Evolutionary conservation across 148 eudicot species (phyloP).

Genomic region (Rhododendron henanense): DNA sequence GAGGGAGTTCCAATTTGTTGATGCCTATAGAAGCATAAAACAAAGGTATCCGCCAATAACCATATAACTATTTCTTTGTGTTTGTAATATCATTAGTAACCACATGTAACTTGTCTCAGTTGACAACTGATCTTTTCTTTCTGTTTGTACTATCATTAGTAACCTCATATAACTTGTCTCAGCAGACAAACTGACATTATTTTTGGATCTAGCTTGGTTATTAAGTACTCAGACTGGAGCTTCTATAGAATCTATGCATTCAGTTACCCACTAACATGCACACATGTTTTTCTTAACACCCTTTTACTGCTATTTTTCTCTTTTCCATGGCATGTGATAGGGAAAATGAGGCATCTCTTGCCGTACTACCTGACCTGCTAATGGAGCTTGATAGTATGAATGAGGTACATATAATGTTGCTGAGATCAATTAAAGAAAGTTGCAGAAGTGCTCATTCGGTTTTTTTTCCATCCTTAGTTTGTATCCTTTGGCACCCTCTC

Average conservation of each 20-base stretch:
- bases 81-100: background rate
- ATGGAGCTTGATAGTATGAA: conserved; percentile 85
- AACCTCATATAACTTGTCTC: background rate
- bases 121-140: background rate
- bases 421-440: too few species aligned
- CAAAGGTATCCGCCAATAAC: conserved; percentile 49
- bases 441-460: background rate
- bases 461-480: background rate
- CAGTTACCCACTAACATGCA: background rate
- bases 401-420: conserved; percentile 47
- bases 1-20: conserved; percentile 88
- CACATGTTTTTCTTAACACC: background rate
- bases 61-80: background rate
- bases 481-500: too few species aligned
- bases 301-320: background rate
- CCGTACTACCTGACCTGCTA: conserved; percentile 87
- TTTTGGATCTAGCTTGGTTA: background rate
- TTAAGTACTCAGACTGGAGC: background rate
- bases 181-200: background rate
- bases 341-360: conserved; percentile 98
- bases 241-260: background rate
- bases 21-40: conserved; percentile 92
- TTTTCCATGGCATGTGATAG: conserved; percentile 26
- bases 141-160: background rate
- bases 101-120: background rate